These are phyloP conservation scores for Chlamydomonas sp. DNA, from an alignment of 139 green algal genomes.

Conservation along the genomic window DNA sequence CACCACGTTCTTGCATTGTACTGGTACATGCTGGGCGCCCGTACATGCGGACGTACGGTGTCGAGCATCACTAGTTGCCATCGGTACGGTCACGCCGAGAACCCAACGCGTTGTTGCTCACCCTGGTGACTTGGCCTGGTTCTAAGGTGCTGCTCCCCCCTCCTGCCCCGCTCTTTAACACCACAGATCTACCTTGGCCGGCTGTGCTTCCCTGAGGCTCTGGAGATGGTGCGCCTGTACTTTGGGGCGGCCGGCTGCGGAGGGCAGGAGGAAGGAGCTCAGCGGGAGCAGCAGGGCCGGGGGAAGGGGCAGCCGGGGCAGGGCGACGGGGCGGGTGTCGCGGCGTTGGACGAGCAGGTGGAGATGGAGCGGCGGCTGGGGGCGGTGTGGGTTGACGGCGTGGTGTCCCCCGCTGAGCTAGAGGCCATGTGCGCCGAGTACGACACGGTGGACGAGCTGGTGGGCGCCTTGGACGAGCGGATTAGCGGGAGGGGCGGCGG, in stretches of 20 bases:
- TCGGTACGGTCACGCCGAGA: not conserved
- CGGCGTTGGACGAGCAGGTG: too few species aligned
- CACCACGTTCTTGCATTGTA: too few species aligned
- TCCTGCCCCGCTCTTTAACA: not conserved
- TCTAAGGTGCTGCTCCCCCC: not conserved
- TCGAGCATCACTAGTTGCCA: too few species aligned
- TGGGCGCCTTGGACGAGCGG: constrained; percentile 15
- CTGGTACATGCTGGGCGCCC: too few species aligned
- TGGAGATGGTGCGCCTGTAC: constrained; percentile 62
- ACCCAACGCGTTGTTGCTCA: not conserved
- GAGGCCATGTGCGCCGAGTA: constrained; percentile 68
- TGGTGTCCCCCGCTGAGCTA: constrained; percentile 60
- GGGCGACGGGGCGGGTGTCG: too few species aligned
- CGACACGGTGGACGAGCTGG: constrained; percentile 46
- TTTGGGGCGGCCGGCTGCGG: constrained; percentile 28
- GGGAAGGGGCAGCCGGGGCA: too few species aligned
- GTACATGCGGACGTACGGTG: too few species aligned
- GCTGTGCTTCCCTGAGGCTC: constrained; percentile 44
- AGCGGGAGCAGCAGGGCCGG: too few species aligned
- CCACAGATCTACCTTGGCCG: constrained; percentile 63
- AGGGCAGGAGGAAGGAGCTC: not conserved
- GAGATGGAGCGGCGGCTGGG: not conserved
- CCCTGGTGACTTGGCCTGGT: not conserved
- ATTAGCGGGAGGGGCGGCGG: not conserved
- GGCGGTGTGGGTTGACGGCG: constrained; percentile 38